Percentiles rank a stretch among this genome's conserved stretches.
phyloP scores from a whole-genome alignment of 306 rosid genomes.

The Cicer judaicum region DNA sequence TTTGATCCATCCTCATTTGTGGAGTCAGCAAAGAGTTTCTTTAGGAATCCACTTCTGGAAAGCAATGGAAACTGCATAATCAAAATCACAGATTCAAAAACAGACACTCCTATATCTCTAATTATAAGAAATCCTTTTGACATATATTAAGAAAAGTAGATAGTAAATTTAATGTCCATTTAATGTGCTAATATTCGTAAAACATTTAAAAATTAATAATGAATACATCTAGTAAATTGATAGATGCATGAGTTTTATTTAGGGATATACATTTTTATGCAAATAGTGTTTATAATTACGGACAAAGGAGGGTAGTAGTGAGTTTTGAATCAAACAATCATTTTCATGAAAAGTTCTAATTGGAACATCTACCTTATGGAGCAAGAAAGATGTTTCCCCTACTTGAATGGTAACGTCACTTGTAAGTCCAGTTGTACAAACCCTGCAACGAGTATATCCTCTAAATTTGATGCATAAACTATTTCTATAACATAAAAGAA shows the following conservation, averaged over 20 bases:
- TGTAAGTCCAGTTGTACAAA: conserved; percentile 77
- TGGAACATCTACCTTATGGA: conserved; percentile 71
- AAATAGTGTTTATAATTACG: no score
- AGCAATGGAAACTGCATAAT: conserved; percentile 83
- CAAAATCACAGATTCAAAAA: not conserved
- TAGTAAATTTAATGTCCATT: no score
- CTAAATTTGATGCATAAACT: no score
- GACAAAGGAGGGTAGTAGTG: not conserved
- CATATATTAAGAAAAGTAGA: no score
- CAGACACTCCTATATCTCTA: no score
- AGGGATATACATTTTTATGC: no score
- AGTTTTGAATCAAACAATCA: conserved; percentile 3
- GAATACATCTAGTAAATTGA: no score
- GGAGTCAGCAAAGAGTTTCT: conserved; percentile 63
- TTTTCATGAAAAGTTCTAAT: conserved; percentile 29
- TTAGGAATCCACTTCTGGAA: conserved; percentile 81
- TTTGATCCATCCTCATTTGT: conserved; percentile 58
- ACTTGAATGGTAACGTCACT: conserved; percentile 74
- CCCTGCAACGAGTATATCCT: conserved; percentile 45
- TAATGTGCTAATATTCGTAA: no score
- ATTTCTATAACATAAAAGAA: no score
- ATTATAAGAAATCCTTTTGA: no score
- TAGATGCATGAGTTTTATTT: no score
- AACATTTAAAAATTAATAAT: no score
- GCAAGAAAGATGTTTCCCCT: conserved; percentile 71